Conservation (phyloP, 2,329 filamentous ascomycete genomes). For the Trichoderma aggressivum region DNA sequence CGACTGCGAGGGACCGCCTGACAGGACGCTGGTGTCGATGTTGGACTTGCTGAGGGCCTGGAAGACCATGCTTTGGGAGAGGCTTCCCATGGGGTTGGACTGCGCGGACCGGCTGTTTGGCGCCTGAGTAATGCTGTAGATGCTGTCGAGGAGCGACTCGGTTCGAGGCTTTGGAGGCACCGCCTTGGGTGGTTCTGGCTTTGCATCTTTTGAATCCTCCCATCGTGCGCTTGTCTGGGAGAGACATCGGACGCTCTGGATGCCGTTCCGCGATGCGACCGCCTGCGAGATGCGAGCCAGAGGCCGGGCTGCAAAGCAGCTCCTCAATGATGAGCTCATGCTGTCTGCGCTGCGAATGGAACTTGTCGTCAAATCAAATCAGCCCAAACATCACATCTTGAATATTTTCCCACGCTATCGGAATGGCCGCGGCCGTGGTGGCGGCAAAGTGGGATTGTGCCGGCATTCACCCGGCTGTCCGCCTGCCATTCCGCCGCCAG, state of each 20-base stretch:
- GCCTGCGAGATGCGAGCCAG: conserved; percentile 30
- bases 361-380: not conserved
- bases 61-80: conserved; percentile 40
- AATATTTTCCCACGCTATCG: conserved; percentile 17
- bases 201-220: conserved; percentile 26
- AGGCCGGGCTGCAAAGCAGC: conserved; percentile 42
- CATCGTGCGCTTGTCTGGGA: conserved; percentile 37
- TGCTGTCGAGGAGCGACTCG: conserved; percentile 33
- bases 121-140: conserved; percentile 31
- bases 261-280: conserved; percentile 23
- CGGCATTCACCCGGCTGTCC: conserved; percentile 36
- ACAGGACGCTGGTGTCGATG: conserved; percentile 34
- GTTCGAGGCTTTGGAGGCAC: conserved; percentile 28
- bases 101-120: conserved; percentile 21
- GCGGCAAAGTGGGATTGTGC: conserved; percentile 28
- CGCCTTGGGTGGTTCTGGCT: conserved; percentile 24
- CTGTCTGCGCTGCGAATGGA: conserved; percentile 28
- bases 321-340: conserved; percentile 45
- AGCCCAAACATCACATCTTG: not conserved
- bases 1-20: conserved; percentile 23
- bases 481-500: conserved; percentile 34
- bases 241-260: conserved; percentile 34
- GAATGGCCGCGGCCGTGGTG: not conserved
- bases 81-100: conserved; percentile 32
- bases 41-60: conserved; percentile 35